phyloP scores from a whole-genome alignment of 495 filamentous ascomycete species.

The Penicillium riverlandense region DNA sequence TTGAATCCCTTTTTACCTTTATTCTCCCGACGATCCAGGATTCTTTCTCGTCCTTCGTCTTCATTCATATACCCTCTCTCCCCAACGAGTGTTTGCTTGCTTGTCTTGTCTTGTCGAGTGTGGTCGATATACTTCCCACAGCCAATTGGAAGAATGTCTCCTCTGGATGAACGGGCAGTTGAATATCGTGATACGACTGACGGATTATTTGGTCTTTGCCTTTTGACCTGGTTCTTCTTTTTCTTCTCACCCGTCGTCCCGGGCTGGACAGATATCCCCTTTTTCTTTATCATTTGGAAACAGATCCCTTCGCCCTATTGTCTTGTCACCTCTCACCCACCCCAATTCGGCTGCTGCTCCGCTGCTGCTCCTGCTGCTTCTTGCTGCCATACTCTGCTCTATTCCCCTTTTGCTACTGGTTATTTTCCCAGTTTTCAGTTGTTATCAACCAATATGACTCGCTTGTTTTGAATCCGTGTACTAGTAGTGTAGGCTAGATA shows the following conservation, averaged over 20 bases:
- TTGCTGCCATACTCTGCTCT: slow-evolving; percentile 16
- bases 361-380: slow-evolving; percentile 1
- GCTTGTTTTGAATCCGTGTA: slow-evolving; percentile 1
- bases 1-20: no score
- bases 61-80: slow-evolving; percentile 7
- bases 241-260: neutral
- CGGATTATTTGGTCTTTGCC: slow-evolving; percentile 8
- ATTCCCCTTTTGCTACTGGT: slow-evolving; percentile 27
- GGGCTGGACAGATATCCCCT: slow-evolving; percentile 11
- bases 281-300: neutral
- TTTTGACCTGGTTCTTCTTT: neutral
- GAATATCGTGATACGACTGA: slow-evolving; percentile 14
- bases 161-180: slow-evolving; percentile 3
- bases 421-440: slow-evolving; percentile 8
- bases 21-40: no score
- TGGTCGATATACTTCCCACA: neutral
- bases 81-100: slow-evolving; percentile 2
- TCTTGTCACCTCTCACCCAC: neutral
- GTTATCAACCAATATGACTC: slow-evolving; percentile 12
- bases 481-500: no score
- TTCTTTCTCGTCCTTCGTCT: slow-evolving; percentile 1
- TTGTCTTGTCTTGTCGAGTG: slow-evolving; percentile 11
- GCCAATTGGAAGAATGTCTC: neutral
- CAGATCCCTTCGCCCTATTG: no score
- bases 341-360: neutral